A percentile compares a stretch with the other conserved stretches of the same genome.
These are phyloP conservation scores for Alternaria novae-zelandiae DNA, from an alignment of 2,329 filamentous ascomycete species.

Conservation along the genomic window DNA sequence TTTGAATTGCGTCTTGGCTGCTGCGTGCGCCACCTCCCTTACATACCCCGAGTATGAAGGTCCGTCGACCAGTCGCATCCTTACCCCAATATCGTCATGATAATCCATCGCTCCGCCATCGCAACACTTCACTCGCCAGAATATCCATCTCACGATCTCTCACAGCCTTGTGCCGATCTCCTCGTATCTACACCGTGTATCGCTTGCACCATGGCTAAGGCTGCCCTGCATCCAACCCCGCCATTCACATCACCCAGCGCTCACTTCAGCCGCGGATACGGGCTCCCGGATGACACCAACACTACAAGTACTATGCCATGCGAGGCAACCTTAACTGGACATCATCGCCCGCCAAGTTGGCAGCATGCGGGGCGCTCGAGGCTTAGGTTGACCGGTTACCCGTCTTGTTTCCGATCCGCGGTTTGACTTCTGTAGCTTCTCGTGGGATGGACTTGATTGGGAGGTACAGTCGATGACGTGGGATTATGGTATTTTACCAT, in stretches of 20 bases:
- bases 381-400: conserved; percentile 14
- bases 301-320: conserved; percentile 2
- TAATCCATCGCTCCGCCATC: neutral
- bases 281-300: conserved; percentile 5
- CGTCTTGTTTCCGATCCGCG: conserved; percentile 5
- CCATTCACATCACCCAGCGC: conserved; percentile 5
- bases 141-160: neutral
- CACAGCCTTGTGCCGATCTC: conserved; percentile 11
- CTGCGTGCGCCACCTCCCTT: neutral
- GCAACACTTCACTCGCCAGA: neutral
- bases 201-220: conserved; percentile 1
- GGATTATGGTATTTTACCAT: neutral
- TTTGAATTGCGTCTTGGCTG: neutral
- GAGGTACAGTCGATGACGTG: conserved; percentile 16
- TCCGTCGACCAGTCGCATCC: neutral
- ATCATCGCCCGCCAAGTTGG: conserved; percentile 13
- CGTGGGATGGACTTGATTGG: conserved; percentile 8
- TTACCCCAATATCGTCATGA: neutral
- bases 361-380: conserved; percentile 3
- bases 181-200: neutral
- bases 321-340: conserved; percentile 17
- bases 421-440: conserved; percentile 1
- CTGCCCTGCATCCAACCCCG: conserved; percentile 6
- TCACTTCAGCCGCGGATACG: conserved; percentile 1
- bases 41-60: neutral